Evolutionary conservation across 2,329 filamentous ascomycete genomes (phyloP), one percentile per base, ranked within the genome.

Genomic region (Fusarium anthophilum): DNA sequence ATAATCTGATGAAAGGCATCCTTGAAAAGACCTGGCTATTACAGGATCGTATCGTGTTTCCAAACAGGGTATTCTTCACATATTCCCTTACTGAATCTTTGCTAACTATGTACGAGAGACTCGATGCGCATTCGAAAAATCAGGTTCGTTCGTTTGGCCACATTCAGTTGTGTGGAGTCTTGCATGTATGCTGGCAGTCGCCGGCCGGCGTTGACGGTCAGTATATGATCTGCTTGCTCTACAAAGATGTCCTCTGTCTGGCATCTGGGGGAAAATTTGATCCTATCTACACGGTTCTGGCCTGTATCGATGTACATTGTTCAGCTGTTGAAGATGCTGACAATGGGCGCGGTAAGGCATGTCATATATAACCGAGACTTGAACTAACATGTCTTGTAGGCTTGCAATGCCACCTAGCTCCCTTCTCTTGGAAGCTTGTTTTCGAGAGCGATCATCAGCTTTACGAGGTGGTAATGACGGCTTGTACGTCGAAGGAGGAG

Each of bases 341-440:
- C 78, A 95, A 96, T 80, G 92, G 92, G 26, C 88, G 90, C 86
- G 94, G 94, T 90, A 81, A 80, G 84, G 53, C 44, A 60, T 51
- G 24, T 13, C 32, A 11, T 17, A n/a, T 37, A 20, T 26, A 45
- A 11, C 35, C 41, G 13, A 28, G 18, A 22, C 8, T 13, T 18
- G 37, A 50, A 35, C 57, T 59, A 35, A 61, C 35, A 76, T 80
- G 45, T 59, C 14, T 63, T 26, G 51, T 69, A 97, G 95, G 94
- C 2, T 81, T 98, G 13, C 94, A 96, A 85, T 98, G 95, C 78
- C 92, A 96, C 72, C 94, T 93, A 7, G 93, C 94, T 2, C 91
- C 93, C 1, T 94, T 94, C 81, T 96, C 95, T 3, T 98, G 95
- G 96, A 99, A 98, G 80, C 79, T 98, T 17, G 87, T 94, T 6